A percentile compares a stretch with the other conserved stretches of the same genome.
These are phyloP conservation scores for Candida sithepensis DNA, from an alignment of 805 yeast genomes.

Conservation along the genomic window DNA sequence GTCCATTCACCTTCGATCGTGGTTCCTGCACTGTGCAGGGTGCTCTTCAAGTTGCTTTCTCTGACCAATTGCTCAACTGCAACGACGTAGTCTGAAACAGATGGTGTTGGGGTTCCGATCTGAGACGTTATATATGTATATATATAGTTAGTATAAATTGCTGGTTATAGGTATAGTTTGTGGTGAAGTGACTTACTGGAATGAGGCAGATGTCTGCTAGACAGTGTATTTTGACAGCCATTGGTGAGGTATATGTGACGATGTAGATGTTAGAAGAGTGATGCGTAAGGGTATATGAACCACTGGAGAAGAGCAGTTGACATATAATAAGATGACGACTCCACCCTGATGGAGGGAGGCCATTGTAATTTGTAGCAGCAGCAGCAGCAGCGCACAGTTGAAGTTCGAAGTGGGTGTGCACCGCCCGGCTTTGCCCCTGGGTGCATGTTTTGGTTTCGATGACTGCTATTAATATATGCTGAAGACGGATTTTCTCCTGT, in stretches of 20 bases:
- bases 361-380: too few relatives aligned
- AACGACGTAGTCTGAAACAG: conserved; percentile 80
- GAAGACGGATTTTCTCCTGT: too few relatives aligned
- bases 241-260: conserved; percentile 7
- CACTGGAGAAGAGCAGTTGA: too few relatives aligned
- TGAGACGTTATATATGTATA: conserved; percentile 15
- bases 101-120: conserved; percentile 76
- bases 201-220: conserved; percentile 83
- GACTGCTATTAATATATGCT: too few relatives aligned
- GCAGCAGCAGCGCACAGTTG: too few relatives aligned
- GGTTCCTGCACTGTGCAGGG: conserved; percentile 89
- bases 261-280: too few relatives aligned
- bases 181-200: conserved; percentile 49
- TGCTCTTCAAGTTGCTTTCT: conserved; percentile 57
- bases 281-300: too few relatives aligned
- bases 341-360: too few relatives aligned
- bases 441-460: neutral
- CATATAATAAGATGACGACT: too few relatives aligned
- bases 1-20: conserved; percentile 89
- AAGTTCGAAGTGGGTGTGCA: neutral
- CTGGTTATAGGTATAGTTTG: too few relatives aligned
- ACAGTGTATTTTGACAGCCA: conserved; percentile 52
- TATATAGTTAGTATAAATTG: too few relatives aligned
- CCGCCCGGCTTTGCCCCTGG: neutral
- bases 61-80: conserved; percentile 62